Base-by-base conservation (phyloP, 768 basidiomycete species). In the Floccularia luteovirens region DNA sequence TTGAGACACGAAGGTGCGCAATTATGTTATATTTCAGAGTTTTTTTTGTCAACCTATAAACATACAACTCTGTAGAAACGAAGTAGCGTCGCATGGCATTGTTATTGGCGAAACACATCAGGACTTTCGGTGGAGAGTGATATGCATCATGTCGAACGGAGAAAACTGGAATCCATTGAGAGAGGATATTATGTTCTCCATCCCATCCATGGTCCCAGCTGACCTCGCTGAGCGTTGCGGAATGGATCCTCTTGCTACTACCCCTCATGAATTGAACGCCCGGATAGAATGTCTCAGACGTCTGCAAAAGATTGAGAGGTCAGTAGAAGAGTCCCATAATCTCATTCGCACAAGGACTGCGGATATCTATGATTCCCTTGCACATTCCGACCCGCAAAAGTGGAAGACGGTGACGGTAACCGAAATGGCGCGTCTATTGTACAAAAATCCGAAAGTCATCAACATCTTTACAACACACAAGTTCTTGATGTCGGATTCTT, bases 231-330 rank as follows among this genome's bases (percentile, higher is more conserved):
- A 47, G 24, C 66, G 75, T 23, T 82, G 79, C 50, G 78, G 80
- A 1, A 30, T 31, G 1, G 42, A 49, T 1, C 48, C 47, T 0
- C 40, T 53, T 17, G 55, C 72, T 0, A 31, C 36, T 5, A 62
- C 54, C 21, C 49, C 51, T 12, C 46, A 48, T 4, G 60, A 82
- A 43, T 56, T 71, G 35, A 59, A 63, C 20, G 87, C 89, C 2
- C 72, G 90, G 2, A 67, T 87, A 3, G 67, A 76, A 39, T 70
- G 82, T 14, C 66, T 88, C 19, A 75, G 69, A 49, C 64, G 61
- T n/a, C 50, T 90, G 16, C 74, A 79, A 14, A 57, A 65, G 3
- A 52, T 87, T 17, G 67, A 74, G 40, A 66, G 63, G 27, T 57
- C 59, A 1, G 54, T 79, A 4, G 75, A 82, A 33, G 54, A 50